Percentiles rank a stretch among this genome's conserved stretches.
Conservation (phyloP, 2,329 filamentous ascomycete genomes). For the Plectosphaerella cucumerina region DNA sequence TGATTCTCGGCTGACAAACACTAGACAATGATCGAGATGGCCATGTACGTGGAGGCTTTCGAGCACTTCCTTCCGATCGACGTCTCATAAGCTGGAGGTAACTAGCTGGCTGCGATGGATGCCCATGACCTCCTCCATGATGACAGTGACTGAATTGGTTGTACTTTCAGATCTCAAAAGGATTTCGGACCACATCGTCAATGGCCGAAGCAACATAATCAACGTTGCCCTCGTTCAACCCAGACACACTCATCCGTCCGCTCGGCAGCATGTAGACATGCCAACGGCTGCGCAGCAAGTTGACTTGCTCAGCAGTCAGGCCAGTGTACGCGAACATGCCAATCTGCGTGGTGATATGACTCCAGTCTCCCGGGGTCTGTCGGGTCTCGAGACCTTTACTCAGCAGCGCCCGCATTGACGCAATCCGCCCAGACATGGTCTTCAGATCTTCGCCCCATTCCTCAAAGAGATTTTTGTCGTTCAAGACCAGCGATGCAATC, state of each 20-base stretch:
- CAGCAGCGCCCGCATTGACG: slow-evolving; percentile 24
- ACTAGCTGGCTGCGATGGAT: too few relatives aligned
- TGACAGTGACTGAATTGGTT: too few relatives aligned
- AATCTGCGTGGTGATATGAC: slow-evolving; percentile 26
- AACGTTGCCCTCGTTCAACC: background rate
- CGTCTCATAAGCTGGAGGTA: too few relatives aligned
- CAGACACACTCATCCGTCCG: background rate
- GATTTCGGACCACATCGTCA: slow-evolving; percentile 70
- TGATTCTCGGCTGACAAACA: too few relatives aligned
- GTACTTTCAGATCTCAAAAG: background rate
- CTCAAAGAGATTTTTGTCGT: slow-evolving; percentile 14
- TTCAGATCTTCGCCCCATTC: slow-evolving; percentile 28
- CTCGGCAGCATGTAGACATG: slow-evolving; percentile 4
- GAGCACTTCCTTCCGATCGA: too few relatives aligned
- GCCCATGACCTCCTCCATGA: too few relatives aligned
- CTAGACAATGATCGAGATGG: too few relatives aligned
- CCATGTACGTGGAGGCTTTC: too few relatives aligned
- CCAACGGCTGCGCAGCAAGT: background rate
- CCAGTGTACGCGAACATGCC: slow-evolving; percentile 42
- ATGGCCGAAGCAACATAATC: background rate
- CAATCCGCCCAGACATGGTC: slow-evolving; percentile 28
- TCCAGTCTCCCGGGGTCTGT: slow-evolving; percentile 28
- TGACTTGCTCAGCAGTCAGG: slow-evolving; percentile 18
- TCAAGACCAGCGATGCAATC: slow-evolving; percentile 25
- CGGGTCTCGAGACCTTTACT: slow-evolving; percentile 22